Evolutionary conservation across 225 moss, liverwort and hornwort species (phyloP).

Genomic region (Physcomitrellopsis africana): DNA sequence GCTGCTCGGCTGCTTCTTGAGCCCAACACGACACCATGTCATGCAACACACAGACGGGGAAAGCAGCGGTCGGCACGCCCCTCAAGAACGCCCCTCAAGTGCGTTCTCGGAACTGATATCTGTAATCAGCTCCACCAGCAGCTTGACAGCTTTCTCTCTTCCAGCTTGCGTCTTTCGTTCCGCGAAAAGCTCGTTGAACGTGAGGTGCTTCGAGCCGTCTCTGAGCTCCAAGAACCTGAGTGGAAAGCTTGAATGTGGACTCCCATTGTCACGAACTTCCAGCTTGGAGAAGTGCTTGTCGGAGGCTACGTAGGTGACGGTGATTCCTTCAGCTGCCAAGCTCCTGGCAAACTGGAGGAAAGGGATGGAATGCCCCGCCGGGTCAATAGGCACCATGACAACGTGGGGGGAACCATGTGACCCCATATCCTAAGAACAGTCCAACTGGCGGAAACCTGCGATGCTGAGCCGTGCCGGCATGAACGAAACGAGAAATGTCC

Average conservation of each 20-base stretch:
- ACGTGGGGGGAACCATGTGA: slow-evolving; percentile 37
- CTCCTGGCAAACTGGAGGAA: slow-evolving; percentile 32
- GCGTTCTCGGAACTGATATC: slow-evolving; percentile 32
- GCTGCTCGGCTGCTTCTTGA: slow-evolving; percentile 36
- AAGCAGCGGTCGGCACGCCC: slow-evolving; percentile 29
- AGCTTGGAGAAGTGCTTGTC: slow-evolving; percentile 34
- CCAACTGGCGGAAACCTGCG: background rate
- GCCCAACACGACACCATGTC: slow-evolving; percentile 38
- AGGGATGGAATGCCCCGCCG: slow-evolving; percentile 33
- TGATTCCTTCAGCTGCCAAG: slow-evolving; percentile 33
- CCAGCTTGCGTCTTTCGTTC: slow-evolving; percentile 15
- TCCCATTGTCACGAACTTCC: background rate
- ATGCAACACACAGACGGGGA: slow-evolving; percentile 43
- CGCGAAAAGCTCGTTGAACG: background rate
- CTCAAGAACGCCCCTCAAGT: slow-evolving; percentile 16
- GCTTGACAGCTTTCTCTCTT: slow-evolving; percentile 21
- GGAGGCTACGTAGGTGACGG: slow-evolving; percentile 35
- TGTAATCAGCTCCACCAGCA: slow-evolving; percentile 22
- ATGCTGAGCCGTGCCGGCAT: too few relatives aligned
- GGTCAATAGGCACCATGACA: slow-evolving; percentile 25
- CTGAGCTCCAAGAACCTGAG: slow-evolving; percentile 30
- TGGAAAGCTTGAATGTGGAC: background rate
- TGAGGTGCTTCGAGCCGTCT: slow-evolving; percentile 27
- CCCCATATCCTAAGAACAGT: slow-evolving; percentile 14
- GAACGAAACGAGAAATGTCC: too few relatives aligned